phyloP scores from a whole-genome alignment of 1,139 yeast genomes.

The Entelexis sorbosivorans region DNA sequence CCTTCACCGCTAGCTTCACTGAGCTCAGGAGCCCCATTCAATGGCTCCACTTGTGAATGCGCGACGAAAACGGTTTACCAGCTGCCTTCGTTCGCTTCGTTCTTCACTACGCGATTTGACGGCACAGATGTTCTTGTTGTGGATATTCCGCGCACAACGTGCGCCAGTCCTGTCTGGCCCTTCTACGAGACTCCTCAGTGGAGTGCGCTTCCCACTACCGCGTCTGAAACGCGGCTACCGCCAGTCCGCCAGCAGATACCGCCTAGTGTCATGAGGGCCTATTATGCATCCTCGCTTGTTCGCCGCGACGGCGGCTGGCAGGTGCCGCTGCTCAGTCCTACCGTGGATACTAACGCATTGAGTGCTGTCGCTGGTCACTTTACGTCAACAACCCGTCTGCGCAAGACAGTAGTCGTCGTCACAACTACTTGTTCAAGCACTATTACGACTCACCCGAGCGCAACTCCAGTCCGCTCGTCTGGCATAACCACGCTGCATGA shows the following conservation, averaged over 20 bases:
- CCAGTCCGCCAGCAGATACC: background rate
- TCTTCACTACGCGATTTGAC: background rate
- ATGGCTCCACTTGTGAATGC: background rate
- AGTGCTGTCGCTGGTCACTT: background rate
- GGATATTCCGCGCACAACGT: background rate
- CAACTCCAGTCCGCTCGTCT: background rate
- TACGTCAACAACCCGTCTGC: background rate
- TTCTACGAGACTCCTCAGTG: constrained; percentile 2
- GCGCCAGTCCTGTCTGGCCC: constrained; percentile 10
- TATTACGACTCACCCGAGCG: background rate
- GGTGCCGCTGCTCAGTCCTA: too few species aligned
- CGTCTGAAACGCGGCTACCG: background rate
- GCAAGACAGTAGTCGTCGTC: background rate
- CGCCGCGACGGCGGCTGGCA: background rate
- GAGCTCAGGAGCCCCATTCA: too few species aligned
- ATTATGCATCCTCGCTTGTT: background rate
- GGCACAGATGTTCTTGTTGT: background rate
- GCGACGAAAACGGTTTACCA: background rate
- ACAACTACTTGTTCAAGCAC: background rate
- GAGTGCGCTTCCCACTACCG: background rate
- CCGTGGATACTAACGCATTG: background rate
- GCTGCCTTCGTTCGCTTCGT: background rate
- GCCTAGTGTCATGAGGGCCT: background rate
- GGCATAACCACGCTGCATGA: too few species aligned
- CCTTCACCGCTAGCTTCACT: background rate